phyloP scores from a whole-genome alignment of 73 alveolate species.

The Diophrys appendiculata region DNA sequence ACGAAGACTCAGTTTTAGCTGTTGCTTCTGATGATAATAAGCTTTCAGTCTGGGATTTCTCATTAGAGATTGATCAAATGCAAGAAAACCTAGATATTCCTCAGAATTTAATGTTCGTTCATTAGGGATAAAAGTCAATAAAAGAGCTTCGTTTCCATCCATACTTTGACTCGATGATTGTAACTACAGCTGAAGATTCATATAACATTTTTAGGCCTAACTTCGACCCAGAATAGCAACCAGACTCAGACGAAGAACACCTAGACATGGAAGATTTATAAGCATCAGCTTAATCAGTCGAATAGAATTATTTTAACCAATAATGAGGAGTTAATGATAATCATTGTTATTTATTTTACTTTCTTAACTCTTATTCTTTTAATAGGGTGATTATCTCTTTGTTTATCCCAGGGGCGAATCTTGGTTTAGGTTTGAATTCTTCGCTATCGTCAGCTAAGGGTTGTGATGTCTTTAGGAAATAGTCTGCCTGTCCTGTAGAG shows the following conservation, averaged over 20 bases:
- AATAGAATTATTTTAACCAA: too few species aligned
- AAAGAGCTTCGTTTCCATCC: slow-evolving; percentile 93
- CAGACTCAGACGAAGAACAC: slow-evolving; percentile 55
- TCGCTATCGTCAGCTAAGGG: not conserved
- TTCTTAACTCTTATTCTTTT: too few species aligned
- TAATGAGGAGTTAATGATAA: too few species aligned
- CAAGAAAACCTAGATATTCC: slow-evolving; percentile 83
- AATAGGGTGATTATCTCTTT: too few species aligned
- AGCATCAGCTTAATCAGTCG: too few species aligned
- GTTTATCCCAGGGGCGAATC: too few species aligned
- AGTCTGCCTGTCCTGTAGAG: not conserved
- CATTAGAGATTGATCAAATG: slow-evolving; percentile 88
- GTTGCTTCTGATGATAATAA: slow-evolving; percentile 89
- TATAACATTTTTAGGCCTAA: slow-evolving; percentile 86
- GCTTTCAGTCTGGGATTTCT: slow-evolving; percentile 90
- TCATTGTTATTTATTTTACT: too few species aligned
- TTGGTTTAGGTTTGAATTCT: not conserved
- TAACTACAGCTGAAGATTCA: slow-evolving; percentile 89
- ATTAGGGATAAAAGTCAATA: slow-evolving; percentile 87
- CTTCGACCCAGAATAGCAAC: slow-evolving; percentile 79
- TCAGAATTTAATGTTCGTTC: slow-evolving; percentile 88
- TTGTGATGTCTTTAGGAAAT: not conserved
- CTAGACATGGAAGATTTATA: not conserved
- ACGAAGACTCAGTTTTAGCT: slow-evolving; percentile 85
- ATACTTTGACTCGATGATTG: slow-evolving; percentile 65